Evolutionary conservation across 768 basidiomycete species (phyloP).

Genomic region (Zangia roseola): DNA sequence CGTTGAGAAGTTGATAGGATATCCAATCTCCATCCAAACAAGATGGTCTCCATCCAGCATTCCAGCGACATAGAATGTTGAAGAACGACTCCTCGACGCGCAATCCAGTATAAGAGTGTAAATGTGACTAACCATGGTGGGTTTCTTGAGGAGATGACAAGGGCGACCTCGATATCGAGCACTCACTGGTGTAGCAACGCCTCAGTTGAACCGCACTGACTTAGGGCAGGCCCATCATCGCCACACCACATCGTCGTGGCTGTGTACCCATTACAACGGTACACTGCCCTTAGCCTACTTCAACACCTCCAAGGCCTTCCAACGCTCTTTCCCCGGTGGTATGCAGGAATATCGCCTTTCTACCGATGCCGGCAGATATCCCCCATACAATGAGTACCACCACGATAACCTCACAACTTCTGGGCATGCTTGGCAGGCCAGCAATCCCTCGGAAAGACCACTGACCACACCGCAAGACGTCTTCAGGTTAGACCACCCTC

Average conservation of each 20-base stretch:
- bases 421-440: slow-evolving; percentile 26
- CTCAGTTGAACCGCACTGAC: background rate
- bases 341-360: slow-evolving; percentile 21
- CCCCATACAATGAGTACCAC: slow-evolving; percentile 16
- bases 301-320: background rate
- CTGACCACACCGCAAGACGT: slow-evolving; percentile 6
- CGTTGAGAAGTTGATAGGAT: background rate
- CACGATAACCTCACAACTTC: slow-evolving; percentile 14
- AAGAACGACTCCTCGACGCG: background rate
- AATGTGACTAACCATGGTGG: slow-evolving; percentile 32
- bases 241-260: slow-evolving; percentile 21
- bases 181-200: background rate
- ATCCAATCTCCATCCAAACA: slow-evolving; percentile 20
- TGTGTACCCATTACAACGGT: slow-evolving; percentile 1
- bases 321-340: slow-evolving; percentile 7
- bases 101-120: background rate
- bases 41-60: slow-evolving; percentile 27
- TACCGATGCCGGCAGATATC: slow-evolving; percentile 15
- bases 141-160: slow-evolving; percentile 26
- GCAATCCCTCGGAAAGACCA: slow-evolving; percentile 13
- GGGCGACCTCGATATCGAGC: slow-evolving; percentile 15
- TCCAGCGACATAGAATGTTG: background rate
- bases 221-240: slow-evolving; percentile 23
- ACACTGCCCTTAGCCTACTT: background rate
- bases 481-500: slow-evolving; percentile 2